These are phyloP conservation scores for Lachnellula subtilissima DNA, from an alignment of 2,329 filamentous ascomycete genomes.

Conservation along the genomic window DNA sequence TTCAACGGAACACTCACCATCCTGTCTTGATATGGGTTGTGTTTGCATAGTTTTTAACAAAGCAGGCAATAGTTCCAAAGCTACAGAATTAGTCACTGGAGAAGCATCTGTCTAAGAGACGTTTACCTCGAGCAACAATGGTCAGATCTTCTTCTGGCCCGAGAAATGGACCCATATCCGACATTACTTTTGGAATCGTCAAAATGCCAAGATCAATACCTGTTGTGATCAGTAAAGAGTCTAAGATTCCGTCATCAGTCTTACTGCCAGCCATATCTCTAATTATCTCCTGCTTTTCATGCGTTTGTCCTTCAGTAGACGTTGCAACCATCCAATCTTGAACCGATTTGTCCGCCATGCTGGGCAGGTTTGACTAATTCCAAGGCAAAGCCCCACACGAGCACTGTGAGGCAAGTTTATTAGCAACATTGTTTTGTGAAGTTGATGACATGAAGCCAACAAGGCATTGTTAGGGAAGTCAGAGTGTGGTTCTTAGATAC, in stretches of 20 bases:
- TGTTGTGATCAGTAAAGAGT: constrained; percentile 4
- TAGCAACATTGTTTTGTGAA: not conserved
- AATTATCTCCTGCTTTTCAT: constrained; percentile 10
- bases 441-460: not conserved
- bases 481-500: not conserved
- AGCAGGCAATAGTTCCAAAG: constrained; percentile 13
- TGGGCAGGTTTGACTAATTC: not conserved
- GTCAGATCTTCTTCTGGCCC: constrained; percentile 15
- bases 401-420: not conserved
- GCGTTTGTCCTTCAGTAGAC: not conserved
- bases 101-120: too few relatives aligned
- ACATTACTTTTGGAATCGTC: constrained; percentile 11
- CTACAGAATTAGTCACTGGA: constrained; percentile 9
- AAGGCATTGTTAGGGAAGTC: not conserved
- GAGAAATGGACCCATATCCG: constrained; percentile 17
- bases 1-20: not conserved
- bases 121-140: constrained; percentile 18
- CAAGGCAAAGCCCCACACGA: not conserved
- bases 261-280: constrained; percentile 15
- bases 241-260: not conserved
- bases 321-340: constrained; percentile 16
- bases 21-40: constrained; percentile 10
- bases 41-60: constrained; percentile 9
- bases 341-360: constrained; percentile 13
- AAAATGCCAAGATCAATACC: constrained; percentile 15